These are phyloP conservation scores for Arabidopsis suecica DNA, from an alignment of 345 rosid genomes.

Conservation along the genomic window DNA sequence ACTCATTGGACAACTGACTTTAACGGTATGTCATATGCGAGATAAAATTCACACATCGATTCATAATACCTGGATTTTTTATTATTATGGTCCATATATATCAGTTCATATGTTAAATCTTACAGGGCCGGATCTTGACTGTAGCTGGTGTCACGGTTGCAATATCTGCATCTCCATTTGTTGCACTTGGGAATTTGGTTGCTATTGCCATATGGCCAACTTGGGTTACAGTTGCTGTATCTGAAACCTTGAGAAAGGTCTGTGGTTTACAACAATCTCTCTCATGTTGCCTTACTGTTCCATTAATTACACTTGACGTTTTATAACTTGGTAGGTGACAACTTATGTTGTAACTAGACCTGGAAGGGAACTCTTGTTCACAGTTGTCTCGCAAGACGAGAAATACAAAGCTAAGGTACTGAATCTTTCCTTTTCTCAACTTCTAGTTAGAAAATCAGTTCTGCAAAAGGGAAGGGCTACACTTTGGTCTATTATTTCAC, in stretches of 20 bases:
- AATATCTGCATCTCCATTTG: conserved; percentile 78
- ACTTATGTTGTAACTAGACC: conserved; percentile 89
- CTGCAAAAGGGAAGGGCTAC: conserved; percentile 15
- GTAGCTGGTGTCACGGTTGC: conserved; percentile 78
- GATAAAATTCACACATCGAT: neutral
- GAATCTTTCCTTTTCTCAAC: conserved; percentile 7
- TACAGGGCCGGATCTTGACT: conserved; percentile 85
- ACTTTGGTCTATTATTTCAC: conserved; percentile 8
- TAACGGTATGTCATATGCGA: conserved; percentile 58
- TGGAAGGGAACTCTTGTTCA: conserved; percentile 90
- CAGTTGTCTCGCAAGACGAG: conserved; percentile 91
- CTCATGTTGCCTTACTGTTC: conserved; percentile 1
- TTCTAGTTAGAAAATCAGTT: neutral
- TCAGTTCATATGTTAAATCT: conserved; percentile 14
- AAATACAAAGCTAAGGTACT: conserved; percentile 93
- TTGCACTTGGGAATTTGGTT: conserved; percentile 72
- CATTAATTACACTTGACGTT: conserved; percentile 4
- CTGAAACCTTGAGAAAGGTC: conserved; percentile 94
- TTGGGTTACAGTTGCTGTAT: conserved; percentile 77
- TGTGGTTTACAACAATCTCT: conserved; percentile 20
- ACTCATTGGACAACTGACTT: conserved; percentile 87
- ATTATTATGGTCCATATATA: neutral
- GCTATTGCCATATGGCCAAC: conserved; percentile 89
- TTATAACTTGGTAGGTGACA: conserved; percentile 61
- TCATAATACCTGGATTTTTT: neutral